These are phyloP conservation scores for Lipomyces japonicus DNA, from an alignment of 805 yeast genomes.

Conservation along the genomic window DNA sequence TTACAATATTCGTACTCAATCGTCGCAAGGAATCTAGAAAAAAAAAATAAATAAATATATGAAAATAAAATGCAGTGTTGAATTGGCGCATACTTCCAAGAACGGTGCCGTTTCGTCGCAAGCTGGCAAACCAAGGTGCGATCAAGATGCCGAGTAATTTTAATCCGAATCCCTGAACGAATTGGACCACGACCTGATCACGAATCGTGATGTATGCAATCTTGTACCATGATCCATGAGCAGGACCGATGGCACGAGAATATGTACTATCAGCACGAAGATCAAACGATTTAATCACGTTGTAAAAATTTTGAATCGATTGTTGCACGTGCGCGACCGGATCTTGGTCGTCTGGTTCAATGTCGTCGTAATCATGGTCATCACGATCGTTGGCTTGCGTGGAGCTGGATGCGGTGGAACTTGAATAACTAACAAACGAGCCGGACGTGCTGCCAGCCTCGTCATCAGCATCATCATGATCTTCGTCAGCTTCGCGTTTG, in stretches of 20 bases:
- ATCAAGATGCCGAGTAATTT: conserved; percentile 7
- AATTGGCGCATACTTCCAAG: background rate
- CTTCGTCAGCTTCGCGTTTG: background rate
- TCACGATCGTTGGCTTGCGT: background rate
- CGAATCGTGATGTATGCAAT: conserved; percentile 18
- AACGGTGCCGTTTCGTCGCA: background rate
- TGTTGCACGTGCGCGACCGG: conserved; percentile 3
- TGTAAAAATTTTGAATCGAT: conserved; percentile 4
- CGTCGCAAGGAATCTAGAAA: no score
- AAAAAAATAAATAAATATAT: no score
- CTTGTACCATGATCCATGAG: conserved; percentile 15
- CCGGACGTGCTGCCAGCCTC: background rate
- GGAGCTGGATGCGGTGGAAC: background rate
- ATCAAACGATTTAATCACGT: conserved; percentile 11
- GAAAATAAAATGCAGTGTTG: no score
- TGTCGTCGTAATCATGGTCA: background rate
- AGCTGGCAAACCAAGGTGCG: conserved; percentile 8
- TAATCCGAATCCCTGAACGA: conserved; percentile 25
- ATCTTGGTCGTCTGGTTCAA: background rate
- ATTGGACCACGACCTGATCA: conserved; percentile 28
- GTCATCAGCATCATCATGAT: conserved; percentile 1
- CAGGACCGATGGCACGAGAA: conserved; percentile 10
- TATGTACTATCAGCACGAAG: conserved; percentile 25
- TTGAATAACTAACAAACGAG: background rate
- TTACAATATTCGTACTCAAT: no score